Conservation (phyloP, 2,329 filamentous ascomycete genomes). For the Leptographium galeiforme region DNA sequence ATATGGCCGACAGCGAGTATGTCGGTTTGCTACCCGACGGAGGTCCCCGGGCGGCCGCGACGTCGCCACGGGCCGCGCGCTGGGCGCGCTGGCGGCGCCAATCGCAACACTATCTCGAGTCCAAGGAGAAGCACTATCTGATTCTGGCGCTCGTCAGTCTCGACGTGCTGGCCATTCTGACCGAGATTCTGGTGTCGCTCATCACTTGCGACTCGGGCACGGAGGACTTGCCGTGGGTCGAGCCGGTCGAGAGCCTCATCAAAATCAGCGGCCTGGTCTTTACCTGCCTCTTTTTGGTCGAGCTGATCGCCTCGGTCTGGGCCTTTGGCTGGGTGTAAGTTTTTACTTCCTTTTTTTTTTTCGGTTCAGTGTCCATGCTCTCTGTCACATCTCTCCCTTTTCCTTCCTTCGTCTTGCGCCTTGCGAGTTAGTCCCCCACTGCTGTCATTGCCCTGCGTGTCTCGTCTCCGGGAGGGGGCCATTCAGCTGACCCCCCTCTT, state of each 20-base stretch:
- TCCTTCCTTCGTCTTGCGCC: too few species aligned
- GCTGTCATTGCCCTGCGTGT: too few species aligned
- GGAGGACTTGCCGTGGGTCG: slow-evolving; percentile 27
- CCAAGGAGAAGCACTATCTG: slow-evolving; percentile 28
- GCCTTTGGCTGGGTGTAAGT: slow-evolving; percentile 38
- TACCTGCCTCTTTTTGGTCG: slow-evolving; percentile 50
- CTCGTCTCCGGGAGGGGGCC: neutral
- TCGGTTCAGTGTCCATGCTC: neutral
- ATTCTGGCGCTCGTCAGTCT: slow-evolving; percentile 29
- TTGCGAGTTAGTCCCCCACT: neutral
- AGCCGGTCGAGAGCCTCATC: slow-evolving; percentile 24
- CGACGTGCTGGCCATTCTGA: slow-evolving; percentile 30
- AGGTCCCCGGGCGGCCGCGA: neutral
- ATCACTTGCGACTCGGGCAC: slow-evolving; percentile 32
- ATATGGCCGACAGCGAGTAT: neutral
- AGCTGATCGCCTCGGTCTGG: slow-evolving; percentile 41
- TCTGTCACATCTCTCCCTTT: too few species aligned
- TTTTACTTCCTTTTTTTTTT: neutral
- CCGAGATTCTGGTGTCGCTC: slow-evolving; percentile 33
- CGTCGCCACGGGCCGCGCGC: neutral
- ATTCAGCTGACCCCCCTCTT: neutral
- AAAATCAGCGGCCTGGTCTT: slow-evolving; percentile 42
- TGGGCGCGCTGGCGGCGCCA: slow-evolving; percentile 6
- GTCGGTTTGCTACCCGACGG: neutral
- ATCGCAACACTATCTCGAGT: slow-evolving; percentile 9